Base-by-base conservation (phyloP, 2,329 filamentous ascomycete species). In the Trichoderma atrobrunneum region DNA sequence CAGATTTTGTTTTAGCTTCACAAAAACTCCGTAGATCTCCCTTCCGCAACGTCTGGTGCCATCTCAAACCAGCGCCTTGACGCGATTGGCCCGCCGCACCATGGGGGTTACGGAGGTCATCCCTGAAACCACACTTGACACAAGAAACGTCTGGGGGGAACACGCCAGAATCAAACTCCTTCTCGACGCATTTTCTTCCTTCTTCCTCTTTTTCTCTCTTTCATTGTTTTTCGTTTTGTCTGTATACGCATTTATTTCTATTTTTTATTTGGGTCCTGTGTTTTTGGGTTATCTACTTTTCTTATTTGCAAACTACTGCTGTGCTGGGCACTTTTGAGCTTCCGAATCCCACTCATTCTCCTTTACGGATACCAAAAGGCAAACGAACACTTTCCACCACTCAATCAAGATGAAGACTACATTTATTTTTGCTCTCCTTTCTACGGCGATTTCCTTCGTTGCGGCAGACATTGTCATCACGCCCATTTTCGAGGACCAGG, bases 391-490 rank as follows among this genome's bases (percentile, higher is more conserved):
- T 5, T 28, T 43, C 16, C 18, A 7, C 24, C 10, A 32, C 3
- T 43, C 28, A 0, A 4, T 12, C 51, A 78, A 70, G n/a, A 81
- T 81, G 80, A 80, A 78, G 76, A 75, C 76, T 11, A 36, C 78
- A 1, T 39, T 79, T 24, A 61, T 76, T 66, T 72, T 82, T 21
- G 77, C 84, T 21, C 72, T 86, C 72, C 73, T 87, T 60, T 84
- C 84, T 69, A 79, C 84, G 32, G 82, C 82, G 76, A 80, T 81
- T 64, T 84, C 86, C 3, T 77, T 87, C 64, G 86, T 78, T 76
- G 84, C 80, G 74, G 88, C 87, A 32, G 87, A 84, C 70, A 83
- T 89, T 63, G 86, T 90, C 77, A 85, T 87, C 77, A 88, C 86
- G 5, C 87, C 87, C 65, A 84, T 89, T 74, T 80, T 78, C 56